Evolutionary conservation across 306 rosid genomes (phyloP), one percentile per base, ranked within the genome.

Genomic region (Castanea mollissima): DNA sequence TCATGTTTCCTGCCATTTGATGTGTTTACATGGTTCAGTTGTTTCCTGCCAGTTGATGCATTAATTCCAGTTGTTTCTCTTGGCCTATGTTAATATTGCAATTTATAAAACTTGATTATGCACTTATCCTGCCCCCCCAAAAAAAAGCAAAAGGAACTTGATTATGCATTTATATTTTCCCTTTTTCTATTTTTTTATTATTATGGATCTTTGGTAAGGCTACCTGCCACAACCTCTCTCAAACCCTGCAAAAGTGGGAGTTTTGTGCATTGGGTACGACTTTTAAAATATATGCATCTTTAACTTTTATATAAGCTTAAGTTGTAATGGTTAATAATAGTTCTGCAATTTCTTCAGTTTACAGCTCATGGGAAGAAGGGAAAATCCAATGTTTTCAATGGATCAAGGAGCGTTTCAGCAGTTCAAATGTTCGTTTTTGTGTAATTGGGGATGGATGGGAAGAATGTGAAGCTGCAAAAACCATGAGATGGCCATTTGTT

Each of bases 381-480:
- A 94, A 94, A 80, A 51, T 27, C 68, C 91, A 88, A 82, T 94
- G 98, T 80, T 94, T 94, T 74, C 84, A 35, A 75, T 92, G 92
- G 97, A 89, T 94, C 81, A 90, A 92, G 79, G 86, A 78, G 71
- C 98, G 96, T 55, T 94, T 88, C 77, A 74, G 88, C 74, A 76
- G 74, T 78, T 86, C 98, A 76, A 86, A 88, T 27, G 94, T 88
- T 71, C 93, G 92, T 38, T 94, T 89, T 84, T 94, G 98, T 57
- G 97, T 76, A 54, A 86, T 94, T 77, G 98, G 98, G 44, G 94
- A 94, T 78, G 98, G 98, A 69, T 90, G 91, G 93, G 98, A 94
- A 86, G 98, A 94, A 86, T 92, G 98, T 75, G 91, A 87, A 79
- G 98, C 97, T 27, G 96, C 98, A 21, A 86, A 85, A 83, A 77